phyloP scores from a whole-genome alignment of 176 grass and related monocot genomes.

The Cocos nucifera region DNA sequence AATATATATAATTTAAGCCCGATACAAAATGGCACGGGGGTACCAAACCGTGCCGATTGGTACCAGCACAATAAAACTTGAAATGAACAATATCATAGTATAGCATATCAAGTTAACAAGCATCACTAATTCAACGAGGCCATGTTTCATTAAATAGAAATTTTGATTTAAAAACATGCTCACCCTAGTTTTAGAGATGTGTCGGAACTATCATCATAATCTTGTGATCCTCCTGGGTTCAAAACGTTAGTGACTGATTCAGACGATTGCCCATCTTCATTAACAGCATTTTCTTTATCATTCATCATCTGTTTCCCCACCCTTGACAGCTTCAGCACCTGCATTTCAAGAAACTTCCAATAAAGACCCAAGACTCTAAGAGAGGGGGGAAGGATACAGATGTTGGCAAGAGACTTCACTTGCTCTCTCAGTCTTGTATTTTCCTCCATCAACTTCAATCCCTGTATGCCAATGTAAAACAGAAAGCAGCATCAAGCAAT shows the following conservation, averaged over 20 bases:
- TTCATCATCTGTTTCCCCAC: conserved; percentile 29
- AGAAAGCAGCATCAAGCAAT: background rate
- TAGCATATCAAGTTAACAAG: background rate
- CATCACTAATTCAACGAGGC: background rate
- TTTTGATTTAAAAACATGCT: conserved; percentile 21
- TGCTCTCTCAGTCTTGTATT: conserved; percentile 65
- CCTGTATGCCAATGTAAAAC: conserved; percentile 26
- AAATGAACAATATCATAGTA: background rate
- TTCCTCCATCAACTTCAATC: conserved; percentile 55
- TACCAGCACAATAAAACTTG: too few relatives aligned
- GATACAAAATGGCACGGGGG: background rate
- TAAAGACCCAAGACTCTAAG: background rate
- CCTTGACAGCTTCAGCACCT: conserved; percentile 49
- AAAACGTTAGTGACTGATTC: conserved; percentile 90
- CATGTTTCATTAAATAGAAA: background rate
- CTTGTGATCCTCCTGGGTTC: conserved; percentile 62
- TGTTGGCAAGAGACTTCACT: conserved; percentile 30
- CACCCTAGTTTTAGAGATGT: conserved; percentile 70
- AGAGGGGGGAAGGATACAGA: conserved; percentile 7
- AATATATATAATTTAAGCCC: too few relatives aligned
- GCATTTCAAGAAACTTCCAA: conserved; percentile 11
- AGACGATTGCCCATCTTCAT: conserved; percentile 92
- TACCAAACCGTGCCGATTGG: background rate
- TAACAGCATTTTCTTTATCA: conserved; percentile 50
- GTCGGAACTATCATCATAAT: conserved; percentile 84